Conservation (phyloP, 2,329 filamentous ascomycete species). For the Drechslerella coelobrocha region DNA sequence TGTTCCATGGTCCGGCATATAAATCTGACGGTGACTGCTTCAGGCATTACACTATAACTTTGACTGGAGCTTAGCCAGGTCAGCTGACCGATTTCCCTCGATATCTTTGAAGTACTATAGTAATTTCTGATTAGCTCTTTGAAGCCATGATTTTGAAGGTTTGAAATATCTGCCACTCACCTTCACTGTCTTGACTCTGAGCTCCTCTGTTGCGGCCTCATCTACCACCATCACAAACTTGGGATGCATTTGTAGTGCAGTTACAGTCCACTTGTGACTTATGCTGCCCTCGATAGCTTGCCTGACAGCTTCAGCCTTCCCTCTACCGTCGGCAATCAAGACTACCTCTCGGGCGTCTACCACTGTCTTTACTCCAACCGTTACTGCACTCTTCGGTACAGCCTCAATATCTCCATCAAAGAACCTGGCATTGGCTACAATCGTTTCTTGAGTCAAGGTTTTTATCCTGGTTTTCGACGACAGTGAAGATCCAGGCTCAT, state of each 20-base stretch:
- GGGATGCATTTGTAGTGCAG: constrained; percentile 78
- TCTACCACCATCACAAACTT: constrained; percentile 84
- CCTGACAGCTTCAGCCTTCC: constrained; percentile 80
- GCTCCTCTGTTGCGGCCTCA: constrained; percentile 76
- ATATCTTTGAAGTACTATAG: constrained; percentile 47
- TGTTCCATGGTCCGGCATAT: no score
- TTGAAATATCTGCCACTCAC: constrained; percentile 2
- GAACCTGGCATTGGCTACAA: constrained; percentile 83
- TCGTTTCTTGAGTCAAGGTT: constrained; percentile 85
- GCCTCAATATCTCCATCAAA: constrained; percentile 75
- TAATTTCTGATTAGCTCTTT: neutral
- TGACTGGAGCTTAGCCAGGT: neutral
- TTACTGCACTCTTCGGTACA: constrained; percentile 82
- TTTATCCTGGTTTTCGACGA: constrained; percentile 81
- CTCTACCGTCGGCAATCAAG: constrained; percentile 79
- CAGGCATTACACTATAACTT: no score
- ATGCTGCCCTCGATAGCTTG: constrained; percentile 81
- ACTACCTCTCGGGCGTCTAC: constrained; percentile 82
- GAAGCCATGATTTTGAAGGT: neutral
- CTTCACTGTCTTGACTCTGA: constrained; percentile 76
- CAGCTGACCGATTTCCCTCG: constrained; percentile 3
- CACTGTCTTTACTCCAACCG: constrained; percentile 83
- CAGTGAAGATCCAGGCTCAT: constrained; percentile 82
- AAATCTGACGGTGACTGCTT: no score
- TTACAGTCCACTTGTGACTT: constrained; percentile 91